Base-by-base conservation (phyloP, 2,329 filamentous ascomycete genomes). In the Verticillium isaacii region DNA sequence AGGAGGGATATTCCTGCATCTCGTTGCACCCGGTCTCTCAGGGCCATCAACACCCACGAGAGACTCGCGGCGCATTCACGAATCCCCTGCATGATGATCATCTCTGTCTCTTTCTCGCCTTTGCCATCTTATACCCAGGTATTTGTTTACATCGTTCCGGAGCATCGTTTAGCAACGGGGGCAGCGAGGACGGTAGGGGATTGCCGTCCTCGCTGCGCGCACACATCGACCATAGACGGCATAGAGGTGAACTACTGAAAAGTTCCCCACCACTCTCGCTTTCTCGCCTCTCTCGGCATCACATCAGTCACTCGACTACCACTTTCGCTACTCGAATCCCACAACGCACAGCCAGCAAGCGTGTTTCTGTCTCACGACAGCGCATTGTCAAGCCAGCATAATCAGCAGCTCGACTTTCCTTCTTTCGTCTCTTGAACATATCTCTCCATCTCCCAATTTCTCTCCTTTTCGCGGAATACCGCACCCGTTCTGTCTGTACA, bases 51-150 rank as follows among this genome's bases (percentile, higher is more conserved):
- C 59, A 60, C 32, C 62, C 63, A 56, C 8, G n/a, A 25, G 45
- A 11, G 45, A 19, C 45, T 55, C 59, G 60, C 58, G 61, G 63
- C 63, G 61, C 63, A 39, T 56, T 62, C 39, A 66, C 64, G 64
- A 66, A 62, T 61, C 59, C 59, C 57, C 39, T 61, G 59, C 54
- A 65, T 66, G 63, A 66, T 66, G 64, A 66, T 63, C 41, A 55
- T 55, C 23, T 61, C 64, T 52, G 19, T 52, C 19, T 52, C 45
- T 52, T 19, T 36, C n/a, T 60, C 63, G 63, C 64, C 61, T 58
- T 63, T 65, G 60, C 57, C 58, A 62, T 64, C 59, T 66, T 66
- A 66, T 66, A 66, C 64, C 64, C 64, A 64, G 63, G 64, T 66
- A 61, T 66, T 66, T 45, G 37, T 58, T 58, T 58, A 45, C 25